A percentile compares a stretch with the other conserved stretches of the same genome.
phyloP scores from a whole-genome alignment of 495 filamentous ascomycete species.

The Penicillium turbatum region DNA sequence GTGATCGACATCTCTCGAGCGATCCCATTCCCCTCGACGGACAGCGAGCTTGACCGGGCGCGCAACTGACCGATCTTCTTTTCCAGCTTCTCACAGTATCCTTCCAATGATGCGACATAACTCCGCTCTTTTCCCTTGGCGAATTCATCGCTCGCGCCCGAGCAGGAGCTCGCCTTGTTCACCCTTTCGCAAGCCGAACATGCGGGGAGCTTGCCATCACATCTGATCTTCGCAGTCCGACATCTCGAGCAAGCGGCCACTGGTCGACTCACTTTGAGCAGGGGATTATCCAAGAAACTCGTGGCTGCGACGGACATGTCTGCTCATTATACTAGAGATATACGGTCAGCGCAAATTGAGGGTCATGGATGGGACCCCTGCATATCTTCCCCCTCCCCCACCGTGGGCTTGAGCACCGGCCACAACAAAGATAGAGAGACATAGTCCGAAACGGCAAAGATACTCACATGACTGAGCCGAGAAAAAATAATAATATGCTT shows the following conservation, averaged over 20 bases:
- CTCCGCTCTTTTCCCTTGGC: slow-evolving; percentile 90
- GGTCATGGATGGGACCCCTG: neutral
- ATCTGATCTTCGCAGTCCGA: slow-evolving; percentile 89
- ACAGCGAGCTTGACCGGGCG: slow-evolving; percentile 54
- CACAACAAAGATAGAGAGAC: neutral
- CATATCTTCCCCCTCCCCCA: neutral
- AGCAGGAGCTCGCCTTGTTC: slow-evolving; percentile 75
- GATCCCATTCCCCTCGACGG: slow-evolving; percentile 54
- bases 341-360: neutral
- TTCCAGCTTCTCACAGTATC: slow-evolving; percentile 80
- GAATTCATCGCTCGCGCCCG: slow-evolving; percentile 91
- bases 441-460: neutral
- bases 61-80: slow-evolving; percentile 56
- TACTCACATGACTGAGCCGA: slow-evolving; percentile 6
- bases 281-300: slow-evolving; percentile 61
- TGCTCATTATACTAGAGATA: slow-evolving; percentile 8
- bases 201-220: slow-evolving; percentile 89
- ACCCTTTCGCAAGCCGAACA: slow-evolving; percentile 90
- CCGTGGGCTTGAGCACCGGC: neutral
- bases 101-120: slow-evolving; percentile 89
- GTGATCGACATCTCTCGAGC: slow-evolving; percentile 53
- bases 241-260: slow-evolving; percentile 92
- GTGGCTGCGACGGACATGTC: slow-evolving; percentile 26
- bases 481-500: neutral
- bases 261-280: slow-evolving; percentile 83